Percentiles rank a stretch among this genome's conserved stretches.
Conservation (phyloP, 2,329 filamentous ascomycete genomes). For the Trichoderma hamatum region DNA sequence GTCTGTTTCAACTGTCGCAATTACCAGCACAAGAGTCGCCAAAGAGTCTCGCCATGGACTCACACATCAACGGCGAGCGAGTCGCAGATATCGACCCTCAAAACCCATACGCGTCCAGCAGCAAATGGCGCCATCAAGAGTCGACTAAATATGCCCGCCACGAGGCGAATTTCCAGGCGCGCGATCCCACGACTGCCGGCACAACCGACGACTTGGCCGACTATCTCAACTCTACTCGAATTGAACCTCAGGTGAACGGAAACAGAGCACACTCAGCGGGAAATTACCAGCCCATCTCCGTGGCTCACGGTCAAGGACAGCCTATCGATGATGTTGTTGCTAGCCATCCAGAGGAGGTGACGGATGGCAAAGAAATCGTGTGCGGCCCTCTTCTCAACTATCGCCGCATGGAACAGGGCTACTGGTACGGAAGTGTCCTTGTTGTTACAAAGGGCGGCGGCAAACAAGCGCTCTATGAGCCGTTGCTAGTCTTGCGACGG, state of each 20-base stretch:
- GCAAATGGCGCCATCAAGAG: conserved; percentile 66
- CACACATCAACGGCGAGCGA: conserved; percentile 31
- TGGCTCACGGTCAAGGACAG: conserved; percentile 43
- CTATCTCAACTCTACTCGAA: conserved; percentile 59
- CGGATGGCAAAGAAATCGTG: conserved; percentile 62
- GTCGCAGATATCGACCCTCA: conserved; percentile 40
- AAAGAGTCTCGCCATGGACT: conserved; percentile 30
- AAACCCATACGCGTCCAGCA: conserved; percentile 61
- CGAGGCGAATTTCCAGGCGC: conserved; percentile 42
- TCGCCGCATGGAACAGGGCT: conserved; percentile 69
- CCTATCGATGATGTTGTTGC: conserved; percentile 23
- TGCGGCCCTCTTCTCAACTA: conserved; percentile 80
- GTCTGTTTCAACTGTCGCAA: background rate
- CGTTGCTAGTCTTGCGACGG: conserved; percentile 60
- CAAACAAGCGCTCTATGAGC: conserved; percentile 57
- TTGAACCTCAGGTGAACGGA: conserved; percentile 44
- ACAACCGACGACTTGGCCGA: conserved; percentile 56
- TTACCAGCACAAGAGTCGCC: background rate
- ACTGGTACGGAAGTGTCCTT: conserved; percentile 85
- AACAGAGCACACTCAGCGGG: conserved; percentile 38
- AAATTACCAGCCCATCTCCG: conserved; percentile 53
- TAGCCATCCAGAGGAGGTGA: conserved; percentile 29
- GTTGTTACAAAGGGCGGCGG: conserved; percentile 77
- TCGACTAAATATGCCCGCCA: conserved; percentile 58
- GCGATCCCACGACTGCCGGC: conserved; percentile 39